Base-by-base conservation (phyloP, 2,329 filamentous ascomycete species). In the Neospermospora avenae region DNA sequence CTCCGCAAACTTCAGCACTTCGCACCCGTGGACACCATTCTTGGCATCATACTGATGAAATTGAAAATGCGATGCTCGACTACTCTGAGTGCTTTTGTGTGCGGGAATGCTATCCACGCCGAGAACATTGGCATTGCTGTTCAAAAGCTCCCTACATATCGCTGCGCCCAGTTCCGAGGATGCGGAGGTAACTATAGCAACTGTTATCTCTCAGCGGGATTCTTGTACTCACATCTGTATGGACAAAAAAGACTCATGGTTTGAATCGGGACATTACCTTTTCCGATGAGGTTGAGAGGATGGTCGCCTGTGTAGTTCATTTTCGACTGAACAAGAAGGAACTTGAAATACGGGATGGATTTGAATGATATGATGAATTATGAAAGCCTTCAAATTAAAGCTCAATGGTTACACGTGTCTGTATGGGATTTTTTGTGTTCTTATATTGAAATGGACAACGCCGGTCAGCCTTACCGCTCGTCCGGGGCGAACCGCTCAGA, bases 231-330 rank as follows among this genome's bases (percentile, higher is more conserved):
- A 16, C 14, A 3, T n/a, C 11, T n/a, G 7, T 39, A n/a, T n/a
- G n/a, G n/a, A n/a, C n/a, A n/a, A n/a, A n/a, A n/a, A n/a, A n/a
- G n/a, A n/a, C n/a, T n/a, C n/a, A n/a, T n/a, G n/a, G n/a, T n/a
- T n/a, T n/a, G 37, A 7, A 39, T 1, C 2, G 8, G 3, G n/a
- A 42, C 41, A 3, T 14, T 24, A 46, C 54, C 41, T 48, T 46
- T 56, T 3, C 41, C 41, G n/a, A 46, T 35, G 16, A 56, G 54
- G 16, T 56, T 53, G 6, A 46, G n/a, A 28, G 52, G 35, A 31
- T 44, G 52, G 18, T 41, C 39, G 1, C 54, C 54, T 6, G 37
- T 46, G 41, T 46, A 56, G 13, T 56, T 56, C 54, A 56, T 56
- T 3, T 42, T 22, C 7, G 41, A 6, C 41, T n/a, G n/a, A n/a